phyloP scores from a whole-genome alignment of 139 green algal species.

The Picochlorum sp. region DNA sequence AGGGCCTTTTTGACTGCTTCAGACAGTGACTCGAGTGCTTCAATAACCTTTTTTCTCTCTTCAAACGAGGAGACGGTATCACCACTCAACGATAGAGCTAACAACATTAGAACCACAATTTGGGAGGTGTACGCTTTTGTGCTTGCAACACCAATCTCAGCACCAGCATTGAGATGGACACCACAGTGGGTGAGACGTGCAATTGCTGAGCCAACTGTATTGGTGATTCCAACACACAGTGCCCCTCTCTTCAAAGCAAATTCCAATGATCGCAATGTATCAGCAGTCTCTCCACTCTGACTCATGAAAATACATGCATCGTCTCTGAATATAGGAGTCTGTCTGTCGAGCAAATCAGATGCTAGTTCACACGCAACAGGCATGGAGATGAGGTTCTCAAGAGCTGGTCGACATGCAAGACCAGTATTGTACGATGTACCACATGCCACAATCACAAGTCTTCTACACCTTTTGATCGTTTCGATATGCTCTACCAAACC shows the following conservation, averaged over 20 bases:
- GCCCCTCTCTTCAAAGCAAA: constrained; percentile 76
- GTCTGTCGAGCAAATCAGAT: constrained; percentile 82
- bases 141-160: constrained; percentile 94
- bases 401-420: constrained; percentile 54
- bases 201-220: constrained; percentile 92
- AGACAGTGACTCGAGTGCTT: constrained; percentile 63
- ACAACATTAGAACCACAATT: constrained; percentile 86
- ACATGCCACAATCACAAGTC: constrained; percentile 91
- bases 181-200: constrained; percentile 83
- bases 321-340: constrained; percentile 82
- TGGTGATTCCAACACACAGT: constrained; percentile 93
- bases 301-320: constrained; percentile 90
- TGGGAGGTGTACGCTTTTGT: constrained; percentile 84
- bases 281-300: constrained; percentile 91
- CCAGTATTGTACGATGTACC: constrained; percentile 86
- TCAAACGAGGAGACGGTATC: constrained; percentile 74
- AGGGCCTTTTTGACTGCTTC: constrained; percentile 51
- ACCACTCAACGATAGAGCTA: constrained; percentile 82
- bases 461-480: constrained; percentile 61
- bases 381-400: constrained; percentile 47
- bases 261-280: constrained; percentile 82
- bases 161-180: constrained; percentile 85
- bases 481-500: constrained; percentile 58
- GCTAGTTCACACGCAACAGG: constrained; percentile 90
- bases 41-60: constrained; percentile 72